Conservation (phyloP, 805 yeast species). For the Ogataea ganodermae region DNA sequence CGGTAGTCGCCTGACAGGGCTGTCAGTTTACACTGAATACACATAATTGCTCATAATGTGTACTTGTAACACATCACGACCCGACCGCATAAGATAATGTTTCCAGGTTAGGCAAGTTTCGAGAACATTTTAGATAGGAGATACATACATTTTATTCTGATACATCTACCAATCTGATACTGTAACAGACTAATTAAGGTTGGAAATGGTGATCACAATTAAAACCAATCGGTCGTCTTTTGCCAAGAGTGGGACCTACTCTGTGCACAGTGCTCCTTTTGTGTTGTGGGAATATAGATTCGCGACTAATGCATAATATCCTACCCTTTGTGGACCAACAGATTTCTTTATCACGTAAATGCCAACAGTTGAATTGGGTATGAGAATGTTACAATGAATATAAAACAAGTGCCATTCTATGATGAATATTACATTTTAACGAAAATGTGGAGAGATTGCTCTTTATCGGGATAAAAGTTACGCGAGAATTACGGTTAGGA, state of each 20-base stretch:
- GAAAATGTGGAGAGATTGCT: too few species aligned
- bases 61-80: neutral
- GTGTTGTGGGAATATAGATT: too few species aligned
- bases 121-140: neutral
- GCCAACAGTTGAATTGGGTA: too few species aligned
- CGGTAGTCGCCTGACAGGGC: neutral
- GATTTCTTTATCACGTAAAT: too few species aligned
- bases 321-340: too few species aligned
- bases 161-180: neutral
- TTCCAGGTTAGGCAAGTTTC: neutral
- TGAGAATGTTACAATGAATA: too few species aligned
- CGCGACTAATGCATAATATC: too few species aligned
- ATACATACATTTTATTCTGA: neutral
- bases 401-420: too few species aligned
- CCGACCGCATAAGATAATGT: neutral
- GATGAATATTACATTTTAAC: too few species aligned
- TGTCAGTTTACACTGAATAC: neutral
- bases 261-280: too few species aligned
- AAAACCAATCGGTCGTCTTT: neutral
- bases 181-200: neutral
- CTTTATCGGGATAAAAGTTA: too few species aligned
- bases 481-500: too few species aligned
- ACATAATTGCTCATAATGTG: neutral
- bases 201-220: neutral
- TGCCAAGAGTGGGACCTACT: neutral